Conservation (phyloP, 2,329 filamentous ascomycete species). For the Paracorniculantispora psalliotae region DNA sequence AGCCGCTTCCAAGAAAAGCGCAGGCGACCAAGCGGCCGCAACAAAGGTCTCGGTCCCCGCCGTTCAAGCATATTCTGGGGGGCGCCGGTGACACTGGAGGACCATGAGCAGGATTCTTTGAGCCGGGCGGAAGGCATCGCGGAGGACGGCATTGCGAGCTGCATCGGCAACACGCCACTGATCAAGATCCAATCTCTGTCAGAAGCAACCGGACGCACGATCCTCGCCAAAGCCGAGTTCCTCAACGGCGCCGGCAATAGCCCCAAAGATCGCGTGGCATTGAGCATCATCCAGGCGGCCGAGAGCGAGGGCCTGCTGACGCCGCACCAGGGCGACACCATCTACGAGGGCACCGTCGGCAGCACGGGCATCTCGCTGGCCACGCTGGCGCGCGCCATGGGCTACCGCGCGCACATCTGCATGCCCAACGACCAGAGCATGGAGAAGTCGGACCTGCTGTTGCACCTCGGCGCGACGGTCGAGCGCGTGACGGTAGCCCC, state of each 20-base stretch:
- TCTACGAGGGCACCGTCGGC: constrained; percentile 96
- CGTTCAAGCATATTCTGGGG: constrained; percentile 43
- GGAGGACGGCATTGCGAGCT: constrained; percentile 78
- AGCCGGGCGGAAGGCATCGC: constrained; percentile 34
- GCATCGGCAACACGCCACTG: constrained; percentile 90
- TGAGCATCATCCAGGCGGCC: constrained; percentile 80
- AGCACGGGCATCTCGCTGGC: constrained; percentile 95
- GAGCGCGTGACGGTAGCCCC: constrained; percentile 86
- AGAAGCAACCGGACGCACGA: constrained; percentile 78
- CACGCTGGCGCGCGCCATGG: constrained; percentile 77
- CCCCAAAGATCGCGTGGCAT: constrained; percentile 90
- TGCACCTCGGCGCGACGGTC: constrained; percentile 86
- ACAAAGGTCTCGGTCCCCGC: constrained; percentile 13
- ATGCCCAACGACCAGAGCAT: constrained; percentile 89
- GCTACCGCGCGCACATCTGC: constrained; percentile 91
- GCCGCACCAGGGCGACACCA: constrained; percentile 81
- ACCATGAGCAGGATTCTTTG: constrained; percentile 40
- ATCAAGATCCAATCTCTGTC: constrained; percentile 82
- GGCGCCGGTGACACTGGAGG: constrained; percentile 49
- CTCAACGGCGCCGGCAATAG: constrained; percentile 91
- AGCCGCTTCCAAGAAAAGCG: constrained; percentile 51
- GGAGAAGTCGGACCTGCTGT: constrained; percentile 85
- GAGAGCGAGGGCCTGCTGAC: constrained; percentile 71
- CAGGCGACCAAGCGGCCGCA: constrained; percentile 18
- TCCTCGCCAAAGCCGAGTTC: constrained; percentile 93